phyloP scores from a whole-genome alignment of 352 stramenopile species.

The Phytophthora hibernalis region DNA sequence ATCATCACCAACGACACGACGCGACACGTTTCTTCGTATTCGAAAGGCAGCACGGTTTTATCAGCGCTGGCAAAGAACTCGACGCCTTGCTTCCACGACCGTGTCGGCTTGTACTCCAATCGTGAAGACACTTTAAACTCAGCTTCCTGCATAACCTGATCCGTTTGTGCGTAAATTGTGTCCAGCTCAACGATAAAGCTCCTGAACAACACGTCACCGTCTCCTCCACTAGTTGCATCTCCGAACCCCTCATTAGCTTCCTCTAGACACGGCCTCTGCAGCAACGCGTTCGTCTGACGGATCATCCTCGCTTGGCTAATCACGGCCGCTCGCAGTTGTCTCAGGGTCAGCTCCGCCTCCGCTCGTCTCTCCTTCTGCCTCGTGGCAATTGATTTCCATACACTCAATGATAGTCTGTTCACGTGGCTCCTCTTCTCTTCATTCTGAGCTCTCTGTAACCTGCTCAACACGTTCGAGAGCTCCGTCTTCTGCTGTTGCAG shows the following conservation, averaged over 20 bases:
- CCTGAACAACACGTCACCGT: conserved; percentile 14
- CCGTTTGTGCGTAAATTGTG: conserved; percentile 22
- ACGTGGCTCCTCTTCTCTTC: not conserved
- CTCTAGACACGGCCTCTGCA: not conserved
- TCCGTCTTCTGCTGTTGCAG: conserved; percentile 8
- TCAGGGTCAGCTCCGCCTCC: conserved; percentile 16
- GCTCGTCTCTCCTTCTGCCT: conserved; percentile 22
- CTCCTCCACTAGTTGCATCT: not conserved
- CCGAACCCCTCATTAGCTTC: not conserved
- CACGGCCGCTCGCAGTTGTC: conserved; percentile 15
- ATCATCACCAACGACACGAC: conserved; percentile 27
- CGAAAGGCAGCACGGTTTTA: conserved; percentile 16
- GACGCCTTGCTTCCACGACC: not conserved
- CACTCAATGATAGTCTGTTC: not conserved
- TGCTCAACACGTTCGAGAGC: conserved; percentile 4
- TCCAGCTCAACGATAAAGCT: conserved; percentile 20
- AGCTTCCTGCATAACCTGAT: conserved; percentile 14
- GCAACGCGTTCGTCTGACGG: conserved; percentile 17
- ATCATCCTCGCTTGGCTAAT: conserved; percentile 16
- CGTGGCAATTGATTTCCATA: conserved; percentile 18
- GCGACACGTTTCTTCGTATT: conserved; percentile 16
- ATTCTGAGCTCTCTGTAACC: not conserved
- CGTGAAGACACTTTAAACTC: conserved; percentile 1
- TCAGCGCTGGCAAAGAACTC: conserved; percentile 19
- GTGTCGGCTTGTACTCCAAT: conserved; percentile 4